Percentiles rank a stretch among this genome's conserved stretches.
Conservation (phyloP, 202 grass and related monocot genomes). For the Dendrocalamus latiflorus region DNA sequence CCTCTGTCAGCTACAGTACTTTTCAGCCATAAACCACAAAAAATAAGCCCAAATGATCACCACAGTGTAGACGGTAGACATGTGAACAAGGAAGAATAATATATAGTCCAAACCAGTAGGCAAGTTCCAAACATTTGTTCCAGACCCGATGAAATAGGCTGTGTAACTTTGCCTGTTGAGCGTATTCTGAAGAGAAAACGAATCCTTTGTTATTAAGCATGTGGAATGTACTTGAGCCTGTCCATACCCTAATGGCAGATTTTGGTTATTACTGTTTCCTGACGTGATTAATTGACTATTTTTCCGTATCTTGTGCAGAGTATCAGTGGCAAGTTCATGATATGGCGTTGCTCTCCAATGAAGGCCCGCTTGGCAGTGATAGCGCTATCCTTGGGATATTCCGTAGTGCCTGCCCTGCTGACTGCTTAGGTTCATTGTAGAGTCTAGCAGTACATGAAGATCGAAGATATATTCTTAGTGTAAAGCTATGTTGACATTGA, state of each 20-base stretch:
- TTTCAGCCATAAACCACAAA: too few species aligned
- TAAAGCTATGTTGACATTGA: slow-evolving; percentile 26
- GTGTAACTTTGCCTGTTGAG: neutral
- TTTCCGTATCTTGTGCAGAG: slow-evolving; percentile 2
- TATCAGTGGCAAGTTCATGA: neutral
- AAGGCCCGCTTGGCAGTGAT: neutral
- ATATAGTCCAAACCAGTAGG: too few species aligned
- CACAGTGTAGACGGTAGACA: neutral
- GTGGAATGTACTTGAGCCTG: neutral
- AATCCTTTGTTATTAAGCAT: neutral
- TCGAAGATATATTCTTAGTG: slow-evolving; percentile 25
- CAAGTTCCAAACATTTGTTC: neutral
- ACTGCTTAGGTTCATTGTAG: slow-evolving; percentile 13
- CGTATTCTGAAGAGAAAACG: neutral
- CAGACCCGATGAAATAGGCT: neutral
- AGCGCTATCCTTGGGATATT: neutral
- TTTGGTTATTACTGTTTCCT: neutral
- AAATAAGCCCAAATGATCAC: too few species aligned
- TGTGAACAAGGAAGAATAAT: neutral
- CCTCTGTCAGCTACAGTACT: too few species aligned
- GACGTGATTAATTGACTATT: neutral
- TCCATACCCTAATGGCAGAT: neutral
- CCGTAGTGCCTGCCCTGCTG: neutral
- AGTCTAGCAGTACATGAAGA: slow-evolving; percentile 20
- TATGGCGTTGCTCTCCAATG: neutral